These are phyloP conservation scores for Wallacemonas sp. DNA, from an alignment of 208 protist species.

Conservation along the genomic window DNA sequence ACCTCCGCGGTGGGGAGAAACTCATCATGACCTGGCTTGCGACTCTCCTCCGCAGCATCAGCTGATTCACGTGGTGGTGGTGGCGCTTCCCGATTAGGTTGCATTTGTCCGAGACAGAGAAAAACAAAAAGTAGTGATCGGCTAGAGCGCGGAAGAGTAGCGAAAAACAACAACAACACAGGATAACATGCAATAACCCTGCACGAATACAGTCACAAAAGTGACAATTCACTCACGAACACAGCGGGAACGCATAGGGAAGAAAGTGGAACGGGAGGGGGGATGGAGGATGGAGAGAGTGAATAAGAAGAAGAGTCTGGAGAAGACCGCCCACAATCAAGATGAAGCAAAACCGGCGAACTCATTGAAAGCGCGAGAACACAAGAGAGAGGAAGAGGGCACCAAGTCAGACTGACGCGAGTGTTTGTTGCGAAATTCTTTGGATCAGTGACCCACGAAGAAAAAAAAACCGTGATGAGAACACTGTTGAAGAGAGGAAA, in stretches of 20 bases:
- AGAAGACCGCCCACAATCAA: too few relatives aligned
- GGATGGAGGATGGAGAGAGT: neutral
- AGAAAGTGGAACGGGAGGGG: neutral
- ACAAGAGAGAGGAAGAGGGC: too few relatives aligned
- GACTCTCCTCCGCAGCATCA: neutral
- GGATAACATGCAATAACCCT: neutral
- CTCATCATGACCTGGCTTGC: neutral
- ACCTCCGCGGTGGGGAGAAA: neutral
- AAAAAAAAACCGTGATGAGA: neutral
- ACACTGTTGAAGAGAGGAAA: conserved; percentile 4
- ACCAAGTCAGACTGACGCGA: too few relatives aligned
- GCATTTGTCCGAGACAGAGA: too few relatives aligned
- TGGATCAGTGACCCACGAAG: too few relatives aligned
- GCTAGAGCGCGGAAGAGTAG: too few relatives aligned
- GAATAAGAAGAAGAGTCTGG: conserved; percentile 7
- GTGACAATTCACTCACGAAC: neutral
- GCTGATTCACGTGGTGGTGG: neutral
- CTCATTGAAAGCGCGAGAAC: too few relatives aligned
- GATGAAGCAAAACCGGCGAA: too few relatives aligned
- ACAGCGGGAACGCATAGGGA: neutral
- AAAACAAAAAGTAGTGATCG: too few relatives aligned
- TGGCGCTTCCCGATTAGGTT: too few relatives aligned
- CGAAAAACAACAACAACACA: neutral
- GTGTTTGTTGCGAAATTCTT: too few relatives aligned
- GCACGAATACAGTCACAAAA: neutral